These are phyloP conservation scores for Mycena vitilis DNA, from an alignment of 768 basidiomycete genomes.

Conservation along the genomic window DNA sequence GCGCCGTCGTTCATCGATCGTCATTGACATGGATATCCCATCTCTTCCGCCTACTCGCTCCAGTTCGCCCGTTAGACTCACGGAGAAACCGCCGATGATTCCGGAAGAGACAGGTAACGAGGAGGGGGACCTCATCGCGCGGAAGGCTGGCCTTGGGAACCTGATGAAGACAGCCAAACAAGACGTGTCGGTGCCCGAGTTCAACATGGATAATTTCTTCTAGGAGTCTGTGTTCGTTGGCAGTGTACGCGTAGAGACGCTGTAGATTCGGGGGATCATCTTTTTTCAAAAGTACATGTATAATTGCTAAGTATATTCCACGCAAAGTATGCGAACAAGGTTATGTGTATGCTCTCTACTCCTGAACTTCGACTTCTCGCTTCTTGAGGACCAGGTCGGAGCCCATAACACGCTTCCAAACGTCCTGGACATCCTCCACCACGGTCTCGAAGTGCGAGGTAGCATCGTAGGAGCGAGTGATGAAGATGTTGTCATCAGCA, in stretches of 20 bases:
- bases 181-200: constrained; percentile 87
- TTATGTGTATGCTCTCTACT: constrained; percentile 40
- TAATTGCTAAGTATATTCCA: constrained; percentile 34
- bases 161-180: constrained; percentile 93
- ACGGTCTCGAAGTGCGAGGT: constrained; percentile 99
- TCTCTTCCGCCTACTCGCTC: constrained; percentile 68
- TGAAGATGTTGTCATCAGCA: constrained; percentile 89
- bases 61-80: constrained; percentile 57
- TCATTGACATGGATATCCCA: constrained; percentile 90
- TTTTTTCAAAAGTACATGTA: constrained; percentile 30
- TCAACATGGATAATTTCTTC: constrained; percentile 86
- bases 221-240: constrained; percentile 3
- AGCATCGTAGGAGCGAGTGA: constrained; percentile 98
- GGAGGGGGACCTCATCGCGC: constrained; percentile 69
- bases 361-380: constrained; percentile 77
- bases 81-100: constrained; percentile 35
- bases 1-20: constrained; percentile 76
- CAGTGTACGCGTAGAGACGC: constrained; percentile 5
- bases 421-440: constrained; percentile 95
- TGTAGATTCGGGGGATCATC: constrained; percentile 6
- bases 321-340: constrained; percentile 21
- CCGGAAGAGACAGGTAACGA: constrained; percentile 56
- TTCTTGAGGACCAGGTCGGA: constrained; percentile 88
- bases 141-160: constrained; percentile 81
- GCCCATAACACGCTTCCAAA: constrained; percentile 91